Base-by-base conservation (phyloP, 2,329 filamentous ascomycete genomes). In the Aspergillus viridinutans region DNA sequence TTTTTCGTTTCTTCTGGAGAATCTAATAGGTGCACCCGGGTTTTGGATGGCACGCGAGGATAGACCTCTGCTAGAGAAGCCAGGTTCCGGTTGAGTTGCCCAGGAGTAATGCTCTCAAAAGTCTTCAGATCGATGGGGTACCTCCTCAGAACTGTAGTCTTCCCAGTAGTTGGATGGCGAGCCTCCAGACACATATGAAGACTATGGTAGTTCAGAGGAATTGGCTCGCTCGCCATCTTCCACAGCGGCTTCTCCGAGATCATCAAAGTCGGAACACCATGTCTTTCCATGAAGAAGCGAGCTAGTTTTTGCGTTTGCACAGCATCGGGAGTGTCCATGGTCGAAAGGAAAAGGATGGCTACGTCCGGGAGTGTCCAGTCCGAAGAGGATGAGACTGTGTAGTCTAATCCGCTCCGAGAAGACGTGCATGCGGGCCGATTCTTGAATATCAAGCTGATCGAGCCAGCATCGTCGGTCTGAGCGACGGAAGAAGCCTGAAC, bases 71-170 rank as follows among this genome's bases (percentile, higher is more conserved):
- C 70, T 40, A 79, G 67, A 23, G 74, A 78, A 29, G 77, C 76
- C 25, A 81, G 62, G 55, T 80, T 79, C 35, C 75, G 69, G 61
- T 80, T 80, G 28, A 81, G 68, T 50, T 80, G 77, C 12, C 71
- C 64, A 12, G 78, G 73, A 14, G 78, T 72, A 58, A 81, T 77
- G 55, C 74, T 77, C 60, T 80, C 69, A 53, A 80, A 80, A 0
- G 76, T 78, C 58, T 72, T 70, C 49, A 81, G 59, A 58, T 80
- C 77, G 56, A 81, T 76, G 14, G 78, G 78, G 56, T 68, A 78
- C 47, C 68, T 72, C 62, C 66, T 68, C 40, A 76, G 52, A 20
- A 76, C 67, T 10, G 64, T 62, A 3, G 61, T 69, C 51, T 72
- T 69, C 5, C 73, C 73, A 20, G 69, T 73, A 9, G 62, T 49